Evolutionary conservation across 306 rosid species (phyloP), one percentile per base, ranked within the genome.

Genomic region (Trichosanthes truncata): DNA sequence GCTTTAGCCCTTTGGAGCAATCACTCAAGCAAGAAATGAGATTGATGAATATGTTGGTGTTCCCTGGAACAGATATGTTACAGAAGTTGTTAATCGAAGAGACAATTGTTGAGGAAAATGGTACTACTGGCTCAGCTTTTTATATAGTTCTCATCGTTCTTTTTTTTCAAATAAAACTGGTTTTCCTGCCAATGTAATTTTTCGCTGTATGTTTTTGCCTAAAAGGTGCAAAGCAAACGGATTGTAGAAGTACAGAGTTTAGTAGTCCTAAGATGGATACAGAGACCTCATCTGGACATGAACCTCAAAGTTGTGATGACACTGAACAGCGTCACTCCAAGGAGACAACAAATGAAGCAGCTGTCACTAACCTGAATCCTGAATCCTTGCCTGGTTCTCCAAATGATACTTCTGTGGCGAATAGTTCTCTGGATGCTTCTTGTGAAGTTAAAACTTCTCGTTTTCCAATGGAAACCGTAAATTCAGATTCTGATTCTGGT

Each of bases 41-140:
- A 77, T 86, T 90, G 46, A 82, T 94, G 89, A 94, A 94, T 85
- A 92, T 94, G 93, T 77, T 95, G 83, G 96, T 91, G 77, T 95
- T 95, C 91, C 99, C 97, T 66, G 99, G 99, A 63, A 93, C 91
- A 83, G 96, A 91, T 89, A 89, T 96, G 99, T 87, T 93, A 81
- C 94, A 93, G 87, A 96, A 96, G 91, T 74, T 88, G 83, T 79
- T 95, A 23, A 81, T 76, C 76, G 86, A 80, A 65, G 88, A 85
- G 86, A 90, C 79, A 69, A 83, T 79, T 73, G 75, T 76, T 29
- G 90, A 89, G 67, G 88, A 87, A 35, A 84, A 87, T 72, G n/a
- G 52, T 71, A 76, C 82, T 80, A 65, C 81, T 45, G 56, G 77
- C 46, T 29, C 84, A 82, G 87, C 92, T 89, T 35, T 79, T 66